Percentiles rank a stretch among this genome's conserved stretches.
These are phyloP conservation scores for Actinomortierella ambigua DNA, from an alignment of 371 early-diverging fungal genomes.

Conservation along the genomic window DNA sequence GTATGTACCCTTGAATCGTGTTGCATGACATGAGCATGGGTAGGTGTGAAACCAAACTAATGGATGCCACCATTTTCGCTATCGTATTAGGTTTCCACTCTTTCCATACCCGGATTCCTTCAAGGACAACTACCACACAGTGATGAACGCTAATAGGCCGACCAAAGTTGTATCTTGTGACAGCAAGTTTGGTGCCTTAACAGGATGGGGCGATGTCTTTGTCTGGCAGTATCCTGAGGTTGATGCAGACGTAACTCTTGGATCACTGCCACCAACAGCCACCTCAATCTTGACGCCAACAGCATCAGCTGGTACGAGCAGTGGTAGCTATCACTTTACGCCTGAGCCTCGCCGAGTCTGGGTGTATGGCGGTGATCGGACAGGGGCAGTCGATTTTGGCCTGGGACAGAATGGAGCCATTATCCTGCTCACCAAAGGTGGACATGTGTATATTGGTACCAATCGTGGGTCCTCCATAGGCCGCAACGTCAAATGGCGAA, in stretches of 20 bases:
- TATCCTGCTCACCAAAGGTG: constrained; percentile 53
- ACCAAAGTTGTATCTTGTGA: constrained; percentile 51
- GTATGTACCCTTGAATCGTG: too few relatives aligned
- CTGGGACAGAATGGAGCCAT: constrained; percentile 60
- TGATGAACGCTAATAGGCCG: constrained; percentile 23
- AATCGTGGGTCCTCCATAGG: constrained; percentile 30
- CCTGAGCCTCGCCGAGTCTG: constrained; percentile 52
- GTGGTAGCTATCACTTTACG: not conserved
- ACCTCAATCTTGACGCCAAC: constrained; percentile 15
- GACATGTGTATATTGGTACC: constrained; percentile 57
- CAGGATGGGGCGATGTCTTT: constrained; percentile 57
- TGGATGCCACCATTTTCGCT: too few relatives aligned
- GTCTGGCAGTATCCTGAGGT: constrained; percentile 53
- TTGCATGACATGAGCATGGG: too few relatives aligned
- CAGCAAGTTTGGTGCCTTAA: constrained; percentile 56
- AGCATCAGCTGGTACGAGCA: constrained; percentile 1
- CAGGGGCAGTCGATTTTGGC: constrained; percentile 48
- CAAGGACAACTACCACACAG: constrained; percentile 27
- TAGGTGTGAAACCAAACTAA: too few relatives aligned
- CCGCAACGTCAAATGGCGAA: constrained; percentile 38
- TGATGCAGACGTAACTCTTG: constrained; percentile 28
- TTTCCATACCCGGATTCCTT: constrained; percentile 53
- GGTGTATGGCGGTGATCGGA: constrained; percentile 33
- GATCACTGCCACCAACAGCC: constrained; percentile 25
- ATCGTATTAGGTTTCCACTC: constrained; percentile 43